Base-by-base conservation (phyloP, 2,329 filamentous ascomycete species). In the Trematosphaeria pertusa region DNA sequence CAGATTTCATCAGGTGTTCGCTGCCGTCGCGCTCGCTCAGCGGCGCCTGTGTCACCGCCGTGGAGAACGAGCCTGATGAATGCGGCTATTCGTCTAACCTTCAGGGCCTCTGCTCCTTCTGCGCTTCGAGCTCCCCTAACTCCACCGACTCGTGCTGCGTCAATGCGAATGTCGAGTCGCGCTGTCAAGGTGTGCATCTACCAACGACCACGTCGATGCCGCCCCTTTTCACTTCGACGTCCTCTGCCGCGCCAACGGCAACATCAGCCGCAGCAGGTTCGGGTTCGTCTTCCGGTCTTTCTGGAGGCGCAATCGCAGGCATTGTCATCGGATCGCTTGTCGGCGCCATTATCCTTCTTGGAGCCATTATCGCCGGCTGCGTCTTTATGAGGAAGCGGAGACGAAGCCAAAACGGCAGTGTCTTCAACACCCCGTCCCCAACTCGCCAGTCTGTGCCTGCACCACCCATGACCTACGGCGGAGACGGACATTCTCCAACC, bases 121-220 rank as follows among this genome's bases (percentile, higher is more conserved):
- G 94, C 72, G 81, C 83, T 32, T 80, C 85, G 5, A 93, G 89
- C 61, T 91, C 92, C 20, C 84, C 87, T 53, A 97, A 97, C 73
- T 88, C 91, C 8, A 97, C 93, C 39, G 93, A 97, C 70, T 95
- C 92, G 3, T 99, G 94, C 77, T 99, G 94, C 72, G 87, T 91
- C 64, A 91, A 85, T 61, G 86, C 92, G 4, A 80, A 91, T 52
- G 86, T 87, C n/a, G 82, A 89, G 48, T 75, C 76, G 19, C 83
- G 86, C 54, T 99, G 94, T 70, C 75, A 82, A 38, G 83, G 83
- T 39, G 88, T 99, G n/a, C 78, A 82, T 19, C 77, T 99, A 5
- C 94, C 94, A 0, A 84, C 84, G 1, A 87, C 91, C 37, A 76
- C 78, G 12, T 79, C 81, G 3, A 73, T 86, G 56, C 75, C 78